These are phyloP conservation scores for Cicer bijugum DNA, from an alignment of 306 rosid species.

Conservation along the genomic window DNA sequence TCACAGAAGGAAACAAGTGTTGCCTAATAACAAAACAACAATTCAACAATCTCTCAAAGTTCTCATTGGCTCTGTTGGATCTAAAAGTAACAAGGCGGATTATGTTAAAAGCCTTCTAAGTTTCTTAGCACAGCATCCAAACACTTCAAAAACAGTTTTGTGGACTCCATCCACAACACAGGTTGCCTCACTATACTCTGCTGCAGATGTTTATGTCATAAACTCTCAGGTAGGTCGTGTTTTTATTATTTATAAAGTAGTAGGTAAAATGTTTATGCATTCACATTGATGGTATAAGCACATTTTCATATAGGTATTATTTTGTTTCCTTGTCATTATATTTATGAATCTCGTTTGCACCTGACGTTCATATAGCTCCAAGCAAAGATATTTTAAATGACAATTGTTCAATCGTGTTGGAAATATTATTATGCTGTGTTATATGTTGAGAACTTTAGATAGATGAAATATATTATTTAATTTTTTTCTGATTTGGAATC, in stretches of 20 bases:
- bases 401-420: conserved; percentile 9
- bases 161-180: conserved; percentile 93
- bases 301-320: background rate
- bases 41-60: conserved; percentile 61
- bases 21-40: conserved; percentile 47
- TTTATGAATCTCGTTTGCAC: conserved; percentile 21
- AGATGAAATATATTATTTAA: conserved; percentile 1
- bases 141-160: conserved; percentile 78
- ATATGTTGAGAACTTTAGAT: conserved; percentile 14
- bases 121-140: conserved; percentile 69
- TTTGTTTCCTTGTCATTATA: conserved; percentile 11
- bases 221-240: conserved; percentile 82
- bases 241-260: background rate
- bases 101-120: conserved; percentile 79
- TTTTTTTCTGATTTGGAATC: background rate
- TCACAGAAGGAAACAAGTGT: conserved; percentile 51
- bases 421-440: conserved; percentile 36
- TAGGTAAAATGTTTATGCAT: background rate
- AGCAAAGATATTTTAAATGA: conserved; percentile 25
- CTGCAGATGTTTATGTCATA: conserved; percentile 89
- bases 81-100: conserved; percentile 89
- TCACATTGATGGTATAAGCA: background rate
- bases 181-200: conserved; percentile 90
- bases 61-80: conserved; percentile 92
- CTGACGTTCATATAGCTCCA: conserved; percentile 18